Base-by-base conservation (phyloP, 306 rosid species). In the Castanea mollissima region DNA sequence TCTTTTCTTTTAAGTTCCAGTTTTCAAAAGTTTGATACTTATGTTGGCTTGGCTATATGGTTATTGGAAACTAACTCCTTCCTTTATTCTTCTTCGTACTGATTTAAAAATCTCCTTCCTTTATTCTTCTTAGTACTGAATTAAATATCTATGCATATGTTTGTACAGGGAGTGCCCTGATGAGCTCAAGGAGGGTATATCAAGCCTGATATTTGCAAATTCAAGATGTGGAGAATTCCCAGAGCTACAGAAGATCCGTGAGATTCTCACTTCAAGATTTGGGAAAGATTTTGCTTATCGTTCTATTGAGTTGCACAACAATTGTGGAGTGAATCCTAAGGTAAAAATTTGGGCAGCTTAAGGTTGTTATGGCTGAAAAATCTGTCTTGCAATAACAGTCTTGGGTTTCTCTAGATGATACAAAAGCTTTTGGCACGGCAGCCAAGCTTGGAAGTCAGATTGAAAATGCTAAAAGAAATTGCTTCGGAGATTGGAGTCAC, bases 211-310 rank as follows among this genome's bases (percentile, higher is more conserved):
- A 11, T 90, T 84, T 83, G 92, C 93, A 82, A 88, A 92, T 20
- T 89, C 95, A 54, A 80, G 97, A 79, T 90, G 94, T 77, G 97
- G 95, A 72, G 92, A 89, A 32, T 85, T 92, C 74, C 95, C 97
- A 64, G 97, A 90, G 79, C 89, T 92, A 52, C 93, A 85, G 60
- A 83, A 89, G 83, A 85, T 92, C 58, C 59, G 85, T 32, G 86
- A 87, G 60, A 80, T 83, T 38, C 80, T 90, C 25, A 81, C 91
- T 2, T 62, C 88, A 35, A 81, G 64, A 67, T 85, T 80, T 62
- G 97, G 97, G 76, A 87, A 76, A 73, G 88, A 85, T 38, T 87
- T 90, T 74, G 83, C 87, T 16, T 79, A 86, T 73, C 74, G 75
- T 27, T 89, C 89, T 59, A 81, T 92, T 58, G 88, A 86, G 72